A percentile compares a stretch with the other conserved stretches of the same genome.
phyloP scores from a whole-genome alignment of 2,329 filamentous ascomycete species.

The Fusarium sp. region DNA sequence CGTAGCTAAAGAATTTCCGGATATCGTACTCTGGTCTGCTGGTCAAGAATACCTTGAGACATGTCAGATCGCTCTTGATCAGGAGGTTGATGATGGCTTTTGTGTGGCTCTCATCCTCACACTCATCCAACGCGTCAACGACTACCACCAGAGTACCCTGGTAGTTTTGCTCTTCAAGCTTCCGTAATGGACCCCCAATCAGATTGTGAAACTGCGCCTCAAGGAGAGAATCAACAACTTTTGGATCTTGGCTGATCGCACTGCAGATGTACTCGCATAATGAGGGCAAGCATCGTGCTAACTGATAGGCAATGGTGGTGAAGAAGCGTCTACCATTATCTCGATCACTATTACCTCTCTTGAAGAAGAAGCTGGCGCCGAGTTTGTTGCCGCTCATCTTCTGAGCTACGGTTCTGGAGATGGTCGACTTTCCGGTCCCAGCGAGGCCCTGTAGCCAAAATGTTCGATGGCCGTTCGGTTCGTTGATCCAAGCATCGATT shows the following conservation, averaged over 20 bases:
- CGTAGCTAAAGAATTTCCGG: constrained; percentile 46
- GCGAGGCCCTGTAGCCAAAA: constrained; percentile 53
- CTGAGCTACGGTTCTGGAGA: constrained; percentile 47
- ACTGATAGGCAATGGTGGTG: constrained; percentile 51
- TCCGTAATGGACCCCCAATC: constrained; percentile 46
- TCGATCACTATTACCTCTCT: constrained; percentile 51
- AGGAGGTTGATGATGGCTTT: constrained; percentile 45
- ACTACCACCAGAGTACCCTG: constrained; percentile 43
- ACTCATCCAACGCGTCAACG: constrained; percentile 47
- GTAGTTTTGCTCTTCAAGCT: not conserved
- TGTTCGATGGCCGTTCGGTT: constrained; percentile 36
- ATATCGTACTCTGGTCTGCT: constrained; percentile 53
- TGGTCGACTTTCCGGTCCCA: constrained; percentile 53
- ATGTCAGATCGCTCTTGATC: constrained; percentile 12
- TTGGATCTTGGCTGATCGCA: constrained; percentile 45
- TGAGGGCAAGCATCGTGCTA: constrained; percentile 42
- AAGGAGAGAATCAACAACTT: constrained; percentile 42
- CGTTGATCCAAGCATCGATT: constrained; percentile 45
- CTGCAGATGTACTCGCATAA: constrained; percentile 40
- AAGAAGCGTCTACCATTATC: constrained; percentile 50
- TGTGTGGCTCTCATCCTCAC: constrained; percentile 43
- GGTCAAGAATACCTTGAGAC: constrained; percentile 51
- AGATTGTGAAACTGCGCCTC: constrained; percentile 53
- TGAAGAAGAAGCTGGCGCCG: constrained; percentile 57
- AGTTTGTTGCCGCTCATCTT: constrained; percentile 19